Percentiles rank a stretch among this genome's conserved stretches.
phyloP scores from a whole-genome alignment of 2,329 filamentous ascomycete genomes.

The Mycosphaerella sp. region DNA sequence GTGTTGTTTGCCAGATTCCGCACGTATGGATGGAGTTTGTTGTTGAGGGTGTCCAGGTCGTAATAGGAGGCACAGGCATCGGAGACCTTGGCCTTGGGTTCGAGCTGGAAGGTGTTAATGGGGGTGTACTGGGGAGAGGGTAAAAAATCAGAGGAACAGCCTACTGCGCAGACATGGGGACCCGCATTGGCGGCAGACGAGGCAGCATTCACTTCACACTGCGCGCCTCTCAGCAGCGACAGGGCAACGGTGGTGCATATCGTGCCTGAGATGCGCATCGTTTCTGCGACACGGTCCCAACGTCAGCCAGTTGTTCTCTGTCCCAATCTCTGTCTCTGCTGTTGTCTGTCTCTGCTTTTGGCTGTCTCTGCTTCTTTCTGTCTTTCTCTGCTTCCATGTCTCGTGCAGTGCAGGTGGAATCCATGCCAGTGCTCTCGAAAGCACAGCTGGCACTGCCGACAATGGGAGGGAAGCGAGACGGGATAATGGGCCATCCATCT shows the following conservation, averaged over 20 bases:
- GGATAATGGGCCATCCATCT: too few relatives aligned
- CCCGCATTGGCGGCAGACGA: slow-evolving; percentile 35
- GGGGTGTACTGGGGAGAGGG: neutral
- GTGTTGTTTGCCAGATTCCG: slow-evolving; percentile 77
- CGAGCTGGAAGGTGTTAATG: slow-evolving; percentile 47
- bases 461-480: too few relatives aligned
- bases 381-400: neutral
- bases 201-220: neutral
- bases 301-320: neutral
- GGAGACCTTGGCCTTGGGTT: slow-evolving; percentile 79
- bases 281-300: neutral
- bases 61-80: slow-evolving; percentile 94
- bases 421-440: too few relatives aligned
- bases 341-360: too few relatives aligned
- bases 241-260: neutral
- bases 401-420: neutral
- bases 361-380: too few relatives aligned
- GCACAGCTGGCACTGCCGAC: too few relatives aligned
- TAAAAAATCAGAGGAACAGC: neutral
- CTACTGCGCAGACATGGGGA: slow-evolving; percentile 47
- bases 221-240: neutral
- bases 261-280: neutral
- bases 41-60: slow-evolving; percentile 79
- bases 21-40: slow-evolving; percentile 66
- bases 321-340: too few relatives aligned